Conservation (phyloP, 1,284 basidiomycete species). For the Heterobasidion parviporum region DNA sequence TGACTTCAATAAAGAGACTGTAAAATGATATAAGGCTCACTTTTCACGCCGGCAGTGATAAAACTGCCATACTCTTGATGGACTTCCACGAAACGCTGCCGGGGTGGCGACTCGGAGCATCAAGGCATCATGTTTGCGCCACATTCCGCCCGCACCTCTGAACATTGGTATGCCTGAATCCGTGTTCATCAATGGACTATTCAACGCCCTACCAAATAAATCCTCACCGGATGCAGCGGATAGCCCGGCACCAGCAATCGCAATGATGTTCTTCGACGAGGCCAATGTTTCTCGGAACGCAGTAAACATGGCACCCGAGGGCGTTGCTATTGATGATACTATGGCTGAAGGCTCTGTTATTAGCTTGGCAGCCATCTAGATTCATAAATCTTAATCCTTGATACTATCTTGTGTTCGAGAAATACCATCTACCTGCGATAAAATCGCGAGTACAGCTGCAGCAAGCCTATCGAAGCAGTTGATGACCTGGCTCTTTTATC, state of each 20-base stretch:
- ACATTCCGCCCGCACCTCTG: slow-evolving; percentile 50
- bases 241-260: slow-evolving; percentile 52
- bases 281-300: slow-evolving; percentile 22
- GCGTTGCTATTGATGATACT: too few relatives aligned
- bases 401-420: too few relatives aligned
- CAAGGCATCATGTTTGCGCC: slow-evolving; percentile 50
- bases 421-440: too few relatives aligned
- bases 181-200: not conserved
- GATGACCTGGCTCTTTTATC: too few relatives aligned
- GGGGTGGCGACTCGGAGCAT: slow-evolving; percentile 53
- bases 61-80: slow-evolving; percentile 55
- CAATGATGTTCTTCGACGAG: slow-evolving; percentile 38
- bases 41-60: slow-evolving; percentile 50
- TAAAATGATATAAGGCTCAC: slow-evolving; percentile 20
- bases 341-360: too few relatives aligned
- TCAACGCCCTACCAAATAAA: not conserved
- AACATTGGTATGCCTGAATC: slow-evolving; percentile 51
- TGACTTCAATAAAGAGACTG: not conserved
- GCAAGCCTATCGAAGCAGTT: too few relatives aligned
- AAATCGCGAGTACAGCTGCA: too few relatives aligned
- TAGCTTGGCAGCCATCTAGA: too few relatives aligned
- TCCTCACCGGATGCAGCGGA: slow-evolving; percentile 46
- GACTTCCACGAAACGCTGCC: slow-evolving; percentile 44
- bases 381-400: too few relatives aligned
- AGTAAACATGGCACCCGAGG: slow-evolving; percentile 16